Percentiles rank a stretch among this genome's conserved stretches.
These are phyloP conservation scores for Recurvomyces mirabilis DNA, from an alignment of 495 filamentous ascomycete genomes.

Conservation along the genomic window DNA sequence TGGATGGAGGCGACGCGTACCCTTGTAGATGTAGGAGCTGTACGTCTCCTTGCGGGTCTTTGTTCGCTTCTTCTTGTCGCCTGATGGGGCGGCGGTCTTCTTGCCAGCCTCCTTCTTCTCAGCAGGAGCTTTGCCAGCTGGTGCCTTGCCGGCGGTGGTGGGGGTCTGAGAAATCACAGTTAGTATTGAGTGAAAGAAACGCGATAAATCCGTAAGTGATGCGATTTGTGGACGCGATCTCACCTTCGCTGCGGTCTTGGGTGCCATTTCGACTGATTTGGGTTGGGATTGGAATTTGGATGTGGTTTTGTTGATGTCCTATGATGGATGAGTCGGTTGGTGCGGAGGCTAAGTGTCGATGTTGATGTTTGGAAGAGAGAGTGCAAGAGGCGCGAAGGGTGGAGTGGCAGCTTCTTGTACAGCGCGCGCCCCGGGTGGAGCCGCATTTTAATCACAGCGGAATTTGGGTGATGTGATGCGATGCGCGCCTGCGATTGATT, in stretches of 20 bases:
- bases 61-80: conserved; percentile 99
- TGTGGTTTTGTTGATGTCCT: background rate
- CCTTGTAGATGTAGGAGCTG: conserved; percentile 99
- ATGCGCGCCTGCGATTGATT: too few relatives aligned
- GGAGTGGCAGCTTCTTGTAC: too few relatives aligned
- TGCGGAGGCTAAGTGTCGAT: background rate
- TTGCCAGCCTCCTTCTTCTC: conserved; percentile 99
- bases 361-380: background rate
- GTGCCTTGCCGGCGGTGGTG: conserved; percentile 75
- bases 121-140: conserved; percentile 75
- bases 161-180: too few relatives aligned
- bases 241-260: conserved; percentile 7
- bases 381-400: background rate
- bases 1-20: conserved; percentile 46
- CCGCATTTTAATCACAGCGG: too few relatives aligned
- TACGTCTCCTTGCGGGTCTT: conserved; percentile 99
- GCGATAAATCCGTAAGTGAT: too few relatives aligned
- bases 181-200: too few relatives aligned
- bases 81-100: conserved; percentile 85
- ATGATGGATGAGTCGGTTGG: background rate
- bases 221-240: conserved; percentile 14
- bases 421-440: too few relatives aligned
- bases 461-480: too few relatives aligned
- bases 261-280: conserved; percentile 15
- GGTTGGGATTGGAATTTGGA: conserved; percentile 6